These are phyloP conservation scores for Thermochaetoides thermophila DNA, from an alignment of 495 filamentous ascomycete species.

Conservation along the genomic window DNA sequence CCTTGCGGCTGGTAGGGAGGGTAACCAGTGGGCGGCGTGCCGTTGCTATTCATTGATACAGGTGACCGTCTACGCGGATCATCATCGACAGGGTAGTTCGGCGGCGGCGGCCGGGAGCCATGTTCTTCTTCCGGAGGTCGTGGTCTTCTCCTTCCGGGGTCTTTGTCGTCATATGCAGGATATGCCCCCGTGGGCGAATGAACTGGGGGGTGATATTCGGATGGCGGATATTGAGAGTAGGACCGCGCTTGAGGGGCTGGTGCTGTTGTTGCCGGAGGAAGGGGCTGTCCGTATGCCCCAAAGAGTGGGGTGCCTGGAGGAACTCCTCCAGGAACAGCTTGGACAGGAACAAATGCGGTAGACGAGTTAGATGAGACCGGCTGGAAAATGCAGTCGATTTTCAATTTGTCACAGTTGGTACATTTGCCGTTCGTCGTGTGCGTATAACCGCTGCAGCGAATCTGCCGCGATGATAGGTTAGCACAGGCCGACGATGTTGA, in stretches of 20 bases:
- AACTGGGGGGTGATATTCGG: slow-evolving; percentile 14
- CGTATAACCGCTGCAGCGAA: slow-evolving; percentile 38
- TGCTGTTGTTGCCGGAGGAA: slow-evolving; percentile 15
- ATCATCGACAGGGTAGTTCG: slow-evolving; percentile 27
- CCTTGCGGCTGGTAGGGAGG: slow-evolving; percentile 16
- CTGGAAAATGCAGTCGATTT: slow-evolving; percentile 37
- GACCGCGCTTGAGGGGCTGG: slow-evolving; percentile 3
- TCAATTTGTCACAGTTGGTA: slow-evolving; percentile 35
- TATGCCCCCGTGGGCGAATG: slow-evolving; percentile 24
- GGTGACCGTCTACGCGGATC: slow-evolving; percentile 33
- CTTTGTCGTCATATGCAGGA: slow-evolving; percentile 21
- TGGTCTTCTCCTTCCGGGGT: slow-evolving; percentile 21
- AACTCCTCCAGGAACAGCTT: slow-evolving; percentile 30
- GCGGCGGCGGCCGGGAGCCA: slow-evolving; percentile 28
- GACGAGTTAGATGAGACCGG: slow-evolving; percentile 32
- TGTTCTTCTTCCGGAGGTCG: slow-evolving; percentile 27
- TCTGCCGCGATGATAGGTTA: slow-evolving; percentile 18
- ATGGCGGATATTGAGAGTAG: slow-evolving; percentile 7
- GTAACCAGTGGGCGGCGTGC: slow-evolving; percentile 21
- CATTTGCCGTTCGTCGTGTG: slow-evolving; percentile 35
- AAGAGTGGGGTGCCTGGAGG: slow-evolving; percentile 34
- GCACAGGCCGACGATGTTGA: no score
- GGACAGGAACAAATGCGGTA: slow-evolving; percentile 35
- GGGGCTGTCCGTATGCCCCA: slow-evolving; percentile 35
- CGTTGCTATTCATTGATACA: slow-evolving; percentile 26